Percentiles rank a stretch among this genome's conserved stretches.
Evolutionary conservation across 1,139 yeast genomes (phyloP).

Genomic region (Nadsonia starkeyi-henricii): DNA sequence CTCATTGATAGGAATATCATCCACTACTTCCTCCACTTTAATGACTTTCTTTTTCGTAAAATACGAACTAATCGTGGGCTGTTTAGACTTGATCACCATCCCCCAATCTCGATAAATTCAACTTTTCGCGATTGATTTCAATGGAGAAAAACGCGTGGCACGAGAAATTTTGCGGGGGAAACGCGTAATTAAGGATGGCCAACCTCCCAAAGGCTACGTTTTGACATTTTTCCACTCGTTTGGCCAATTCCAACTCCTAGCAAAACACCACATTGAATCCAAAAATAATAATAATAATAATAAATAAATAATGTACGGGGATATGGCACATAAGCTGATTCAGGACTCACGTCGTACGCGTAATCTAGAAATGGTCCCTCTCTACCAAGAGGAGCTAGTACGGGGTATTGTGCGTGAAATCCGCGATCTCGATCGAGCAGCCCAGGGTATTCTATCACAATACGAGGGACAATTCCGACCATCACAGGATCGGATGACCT

Average conservation of each 20-base stretch:
- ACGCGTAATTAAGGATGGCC: not conserved
- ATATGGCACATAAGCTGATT: conserved; percentile 64
- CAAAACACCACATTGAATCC: not conserved
- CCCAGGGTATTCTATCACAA: conserved; percentile 37
- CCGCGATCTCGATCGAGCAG: conserved; percentile 28
- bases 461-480: conserved; percentile 26
- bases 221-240: too few species aligned
- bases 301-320: conserved; percentile 61
- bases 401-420: conserved; percentile 39
- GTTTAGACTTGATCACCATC: not conserved
- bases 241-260: too few species aligned
- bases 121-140: too few species aligned
- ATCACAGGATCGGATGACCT: conserved; percentile 20
- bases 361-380: conserved; percentile 52
- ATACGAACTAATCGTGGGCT: not conserved
- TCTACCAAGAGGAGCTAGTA: conserved; percentile 65
- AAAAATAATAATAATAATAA: too few species aligned
- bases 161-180: too few species aligned
- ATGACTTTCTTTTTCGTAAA: not conserved
- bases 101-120: not conserved
- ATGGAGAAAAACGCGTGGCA: not conserved
- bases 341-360: conserved; percentile 73
- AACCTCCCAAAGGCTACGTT: too few species aligned
- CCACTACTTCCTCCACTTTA: not conserved
- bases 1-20: too few species aligned